These are phyloP conservation scores for Botrytis porri DNA, from an alignment of 2,329 filamentous ascomycete species.

Conservation along the genomic window DNA sequence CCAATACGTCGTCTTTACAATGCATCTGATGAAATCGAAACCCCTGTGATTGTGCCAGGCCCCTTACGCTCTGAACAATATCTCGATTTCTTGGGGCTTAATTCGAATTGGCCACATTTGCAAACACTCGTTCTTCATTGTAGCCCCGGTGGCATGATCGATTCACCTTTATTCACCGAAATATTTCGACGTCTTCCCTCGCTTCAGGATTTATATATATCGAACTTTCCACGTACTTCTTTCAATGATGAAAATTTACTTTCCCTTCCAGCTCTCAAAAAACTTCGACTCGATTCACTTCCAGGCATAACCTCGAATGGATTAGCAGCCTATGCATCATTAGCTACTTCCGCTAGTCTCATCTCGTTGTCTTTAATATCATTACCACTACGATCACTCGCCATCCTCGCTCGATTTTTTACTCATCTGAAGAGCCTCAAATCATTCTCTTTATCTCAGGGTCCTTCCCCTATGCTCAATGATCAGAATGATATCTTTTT, in stretches of 20 bases:
- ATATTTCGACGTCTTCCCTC: conserved; percentile 51
- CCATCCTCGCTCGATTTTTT: conserved; percentile 56
- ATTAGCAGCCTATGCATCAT: conserved; percentile 55
- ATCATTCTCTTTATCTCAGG: conserved; percentile 54
- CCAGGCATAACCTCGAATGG: conserved; percentile 55
- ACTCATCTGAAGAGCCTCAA: conserved; percentile 51
- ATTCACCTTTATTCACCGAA: conserved; percentile 51
- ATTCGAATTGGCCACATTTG: conserved; percentile 55
- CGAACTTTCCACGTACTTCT: conserved; percentile 52
- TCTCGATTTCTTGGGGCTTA: conserved; percentile 48
- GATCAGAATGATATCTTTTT: conserved; percentile 57
- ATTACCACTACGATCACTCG: conserved; percentile 53
- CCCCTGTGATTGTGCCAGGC: conserved; percentile 36
- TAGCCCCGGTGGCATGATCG: conserved; percentile 52
- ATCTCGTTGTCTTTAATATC: conserved; percentile 54
- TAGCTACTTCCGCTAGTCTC: conserved; percentile 46
- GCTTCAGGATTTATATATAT: conserved; percentile 58
- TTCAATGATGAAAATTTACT: conserved; percentile 57
- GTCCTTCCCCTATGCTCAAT: conserved; percentile 53
- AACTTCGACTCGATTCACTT: conserved; percentile 54
- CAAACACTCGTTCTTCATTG: conserved; percentile 58
- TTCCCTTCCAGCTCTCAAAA: conserved; percentile 52
- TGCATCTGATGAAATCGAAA: conserved; percentile 28
- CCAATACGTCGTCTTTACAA: conserved; percentile 38
- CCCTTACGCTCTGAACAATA: conserved; percentile 44